Conservation (phyloP, 1,284 basidiomycete species). For the Naganishia cerealis region DNA sequence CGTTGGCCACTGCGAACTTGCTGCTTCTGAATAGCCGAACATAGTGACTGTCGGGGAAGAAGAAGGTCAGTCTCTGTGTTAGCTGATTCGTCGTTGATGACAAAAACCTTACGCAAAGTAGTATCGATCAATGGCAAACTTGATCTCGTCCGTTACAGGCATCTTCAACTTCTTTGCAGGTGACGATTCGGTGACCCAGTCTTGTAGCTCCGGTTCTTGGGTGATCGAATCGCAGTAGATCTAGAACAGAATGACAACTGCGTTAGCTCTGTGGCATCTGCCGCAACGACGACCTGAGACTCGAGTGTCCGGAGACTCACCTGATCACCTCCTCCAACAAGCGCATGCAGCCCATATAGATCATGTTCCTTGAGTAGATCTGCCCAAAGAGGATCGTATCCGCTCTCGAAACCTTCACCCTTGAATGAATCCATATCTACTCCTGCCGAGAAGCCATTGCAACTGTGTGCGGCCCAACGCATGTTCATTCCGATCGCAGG, state of each 20-base stretch:
- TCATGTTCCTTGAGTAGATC: conserved; percentile 81
- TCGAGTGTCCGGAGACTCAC: background rate
- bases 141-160: conserved; percentile 71
- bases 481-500: conserved; percentile 81
- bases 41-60: conserved; percentile 63
- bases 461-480: conserved; percentile 76
- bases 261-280: conserved; percentile 36
- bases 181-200: conserved; percentile 73
- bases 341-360: conserved; percentile 75
- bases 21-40: conserved; percentile 80
- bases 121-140: conserved; percentile 74
- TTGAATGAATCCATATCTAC: conserved; percentile 56
- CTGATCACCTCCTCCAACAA: conserved; percentile 56
- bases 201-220: conserved; percentile 59
- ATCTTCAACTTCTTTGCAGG: conserved; percentile 65
- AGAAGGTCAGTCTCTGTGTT: conserved; percentile 56
- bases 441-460: conserved; percentile 60
- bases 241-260: conserved; percentile 37
- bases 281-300: background rate
- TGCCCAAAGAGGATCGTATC: conserved; percentile 89
- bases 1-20: conserved; percentile 87
- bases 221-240: conserved; percentile 57
- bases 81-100: background rate
- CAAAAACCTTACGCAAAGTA: conserved; percentile 49
- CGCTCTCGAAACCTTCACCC: conserved; percentile 66